Evolutionary conservation across 371 early-diverging fungal species (phyloP).

Genomic region (Amoeboaphelidium occidentale): DNA sequence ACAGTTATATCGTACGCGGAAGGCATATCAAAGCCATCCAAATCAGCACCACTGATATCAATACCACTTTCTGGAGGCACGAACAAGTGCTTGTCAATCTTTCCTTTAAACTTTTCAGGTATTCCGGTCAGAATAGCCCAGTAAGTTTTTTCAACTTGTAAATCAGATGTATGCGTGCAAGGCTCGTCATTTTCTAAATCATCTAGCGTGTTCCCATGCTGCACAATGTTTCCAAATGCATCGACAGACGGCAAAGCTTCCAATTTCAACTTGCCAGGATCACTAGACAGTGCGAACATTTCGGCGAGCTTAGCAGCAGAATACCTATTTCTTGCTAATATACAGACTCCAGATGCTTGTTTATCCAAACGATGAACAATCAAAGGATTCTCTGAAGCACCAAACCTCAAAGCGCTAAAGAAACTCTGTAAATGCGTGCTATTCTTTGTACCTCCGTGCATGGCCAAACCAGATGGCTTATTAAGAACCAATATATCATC

Average conservation of each 20-base stretch:
- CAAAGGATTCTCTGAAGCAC: background rate
- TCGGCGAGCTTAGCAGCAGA: background rate
- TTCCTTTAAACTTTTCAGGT: background rate
- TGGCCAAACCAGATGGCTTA: background rate
- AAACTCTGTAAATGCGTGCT: background rate
- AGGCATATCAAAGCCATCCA: background rate
- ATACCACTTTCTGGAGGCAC: background rate
- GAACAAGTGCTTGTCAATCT: background rate
- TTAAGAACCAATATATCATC: background rate
- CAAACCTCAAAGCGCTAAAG: background rate
- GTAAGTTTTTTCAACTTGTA: background rate
- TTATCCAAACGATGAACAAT: background rate
- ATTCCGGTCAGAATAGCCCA: background rate
- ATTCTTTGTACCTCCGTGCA: background rate
- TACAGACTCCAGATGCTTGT: background rate
- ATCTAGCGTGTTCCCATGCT: background rate
- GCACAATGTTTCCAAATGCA: background rate
- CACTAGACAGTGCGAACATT: background rate
- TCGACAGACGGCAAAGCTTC: background rate
- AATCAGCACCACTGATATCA: background rate
- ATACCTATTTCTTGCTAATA: background rate
- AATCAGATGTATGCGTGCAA: background rate
- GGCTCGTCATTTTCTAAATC: background rate
- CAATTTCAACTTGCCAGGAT: background rate
- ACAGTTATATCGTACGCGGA: background rate